Evolutionary conservation across 2,329 filamentous ascomycete genomes (phyloP).

Genomic region (Talaromyces rugulosus): DNA sequence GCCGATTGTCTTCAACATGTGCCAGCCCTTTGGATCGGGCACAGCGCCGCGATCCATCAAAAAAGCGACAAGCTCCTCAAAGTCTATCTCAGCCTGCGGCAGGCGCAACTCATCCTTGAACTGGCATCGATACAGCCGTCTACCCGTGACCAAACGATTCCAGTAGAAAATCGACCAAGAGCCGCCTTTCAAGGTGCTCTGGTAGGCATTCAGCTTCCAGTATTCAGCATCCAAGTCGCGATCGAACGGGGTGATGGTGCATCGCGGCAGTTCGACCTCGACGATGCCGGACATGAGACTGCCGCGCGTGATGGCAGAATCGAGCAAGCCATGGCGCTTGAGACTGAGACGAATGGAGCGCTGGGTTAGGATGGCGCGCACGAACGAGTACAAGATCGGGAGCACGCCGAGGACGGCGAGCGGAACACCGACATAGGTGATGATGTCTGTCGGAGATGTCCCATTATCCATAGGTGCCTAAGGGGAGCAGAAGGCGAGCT

Average conservation of each 20-base stretch:
- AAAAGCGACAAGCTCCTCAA: conserved; percentile 60
- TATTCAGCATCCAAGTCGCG: conserved; percentile 54
- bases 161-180: conserved; percentile 65
- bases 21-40: conserved; percentile 57
- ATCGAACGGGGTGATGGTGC: conserved; percentile 59
- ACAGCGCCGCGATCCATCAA: conserved; percentile 61
- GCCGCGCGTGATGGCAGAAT: conserved; percentile 55
- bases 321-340: conserved; percentile 49
- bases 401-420: conserved; percentile 58
- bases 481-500: neutral
- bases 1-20: conserved; percentile 53
- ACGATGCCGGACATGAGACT: conserved; percentile 64
- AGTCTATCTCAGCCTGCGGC: conserved; percentile 48
- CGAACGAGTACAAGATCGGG: conserved; percentile 63
- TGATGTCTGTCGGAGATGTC: conserved; percentile 42
- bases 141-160: conserved; percentile 59
- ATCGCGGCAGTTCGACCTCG: conserved; percentile 62
- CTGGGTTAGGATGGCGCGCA: conserved; percentile 56
- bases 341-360: conserved; percentile 59
- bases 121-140: conserved; percentile 60
- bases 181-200: conserved; percentile 54
- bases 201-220: conserved; percentile 52
- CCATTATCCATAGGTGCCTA: conserved; percentile 4
- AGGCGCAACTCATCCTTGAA: conserved; percentile 51
- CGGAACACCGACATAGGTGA: conserved; percentile 56